These are phyloP conservation scores for Penicillium sp. DNA, from an alignment of 2,329 filamentous ascomycete genomes.

Conservation along the genomic window DNA sequence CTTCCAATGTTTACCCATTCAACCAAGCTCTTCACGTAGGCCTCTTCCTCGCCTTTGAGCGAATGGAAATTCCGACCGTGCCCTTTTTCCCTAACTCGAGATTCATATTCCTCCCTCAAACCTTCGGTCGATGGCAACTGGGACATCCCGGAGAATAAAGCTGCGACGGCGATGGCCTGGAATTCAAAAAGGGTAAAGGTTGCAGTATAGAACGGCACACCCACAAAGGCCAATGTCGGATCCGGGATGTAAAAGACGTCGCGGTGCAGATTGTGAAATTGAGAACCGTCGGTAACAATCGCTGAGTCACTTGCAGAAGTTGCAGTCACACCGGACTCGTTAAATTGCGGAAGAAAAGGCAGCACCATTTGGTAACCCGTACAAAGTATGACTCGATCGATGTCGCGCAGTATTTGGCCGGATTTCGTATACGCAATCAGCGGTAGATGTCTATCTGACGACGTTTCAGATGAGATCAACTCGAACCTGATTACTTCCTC, in stretches of 20 bases:
- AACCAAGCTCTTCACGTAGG: conserved; percentile 34
- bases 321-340: conserved; percentile 44
- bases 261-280: conserved; percentile 65
- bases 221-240: conserved; percentile 62
- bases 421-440: conserved; percentile 54
- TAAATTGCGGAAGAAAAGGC: conserved; percentile 59
- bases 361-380: conserved; percentile 69
- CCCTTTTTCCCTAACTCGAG: conserved; percentile 25
- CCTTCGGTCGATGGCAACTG: conserved; percentile 45
- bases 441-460: conserved; percentile 43
- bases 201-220: conserved; percentile 63
- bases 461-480: not conserved
- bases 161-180: conserved; percentile 61
- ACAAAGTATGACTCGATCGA: conserved; percentile 63
- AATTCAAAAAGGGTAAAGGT: conserved; percentile 71
- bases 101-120: conserved; percentile 37
- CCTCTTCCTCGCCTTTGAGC: conserved; percentile 33
- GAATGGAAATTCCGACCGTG: conserved; percentile 39
- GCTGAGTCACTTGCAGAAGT: conserved; percentile 52
- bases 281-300: conserved; percentile 62
- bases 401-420: conserved; percentile 51
- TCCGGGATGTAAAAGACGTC: conserved; percentile 71
- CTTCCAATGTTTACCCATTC: conserved; percentile 36
- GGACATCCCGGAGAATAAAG: conserved; percentile 54
- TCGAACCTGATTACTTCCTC: conserved; percentile 53